Base-by-base conservation (phyloP, 345 rosid genomes). In the Raphanus raphanistrum region DNA sequence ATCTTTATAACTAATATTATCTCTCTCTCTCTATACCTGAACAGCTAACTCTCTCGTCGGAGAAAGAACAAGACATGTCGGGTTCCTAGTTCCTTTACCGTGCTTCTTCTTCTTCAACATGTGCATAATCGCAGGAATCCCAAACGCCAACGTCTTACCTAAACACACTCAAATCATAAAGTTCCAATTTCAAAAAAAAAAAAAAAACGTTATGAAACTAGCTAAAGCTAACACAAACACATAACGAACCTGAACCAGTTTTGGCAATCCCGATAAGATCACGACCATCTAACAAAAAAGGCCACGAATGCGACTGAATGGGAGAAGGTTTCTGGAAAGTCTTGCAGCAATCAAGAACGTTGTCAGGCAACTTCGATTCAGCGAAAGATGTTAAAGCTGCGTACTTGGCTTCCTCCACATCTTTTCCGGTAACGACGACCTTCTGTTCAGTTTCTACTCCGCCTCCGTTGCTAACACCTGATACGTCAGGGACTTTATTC, bases 11-110 rank as follows among this genome's bases (percentile, higher is more conserved):
- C 15, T 43, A 43, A 43, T 43, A 15, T 12, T 43, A 21, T 21
- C n/a, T 35, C 38, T 35, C 38, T 35, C 38, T 52, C 63, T 89
- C 62, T 76, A 10, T 35, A 90, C 97, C 83, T 92, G 98, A 71
- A 90, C 97, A 84, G 99, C 97, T 69, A 95, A 83, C 78, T 95
- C 99, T 79, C 99, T 79, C 1, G 99, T 95, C 6, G 99, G 99
- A 5, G 99, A 91, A 54, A 95, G 90, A n/a, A 92, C 94, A 55
- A 92, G 94, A 55, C 99, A 95, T 66, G 87, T 87, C 2, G 99
- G 99, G 69, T 79, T 84, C 84, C 82, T 92, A 0, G 73, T 63
- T 65, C 75, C 79, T 63, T 80, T 87, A 63, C 87, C 87, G 60
- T 35, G 73, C 80, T 91, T 91, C 66, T 88, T 85, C 81, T 87